Base-by-base conservation (phyloP, 495 filamentous ascomycete genomes). In the Penicillium crystallinum region DNA sequence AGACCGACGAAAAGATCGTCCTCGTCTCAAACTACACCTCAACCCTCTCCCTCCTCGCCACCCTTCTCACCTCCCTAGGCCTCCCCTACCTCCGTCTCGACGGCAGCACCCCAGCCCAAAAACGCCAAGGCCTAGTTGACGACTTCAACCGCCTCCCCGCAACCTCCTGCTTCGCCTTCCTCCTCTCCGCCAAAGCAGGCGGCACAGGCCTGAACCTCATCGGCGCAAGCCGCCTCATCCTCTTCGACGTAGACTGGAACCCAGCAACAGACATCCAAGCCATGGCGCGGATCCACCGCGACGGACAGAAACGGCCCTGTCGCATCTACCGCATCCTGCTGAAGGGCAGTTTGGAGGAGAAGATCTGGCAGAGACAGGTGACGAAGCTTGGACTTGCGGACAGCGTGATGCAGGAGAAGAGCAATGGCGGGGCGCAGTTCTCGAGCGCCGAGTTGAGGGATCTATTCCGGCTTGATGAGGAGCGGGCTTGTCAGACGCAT, bases 211-310 rank as follows among this genome's bases (percentile, higher is more conserved):
- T 92, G 37, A 92, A 92, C 63, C 78, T 92, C 3, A 85, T 89
- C 52, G 88, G 88, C 18, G 88, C 88, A 4, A 87, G 83, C 18
- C 77, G 88, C 10, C 78, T 92, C 0, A 73, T 91, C 7, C 79
- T 92, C 2, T 91, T 90, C 59, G 88, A 92, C 56, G 78, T 88
- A 6, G 88, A 91, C 66, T 92, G 88, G 88, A 92, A 92, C 57
- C 88, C 88, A 1, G 83, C 85, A 7, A 90, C 85, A 2, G 88
- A 92, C 57, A 71, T 85, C 17, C 88, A 92, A 63, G 88, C 88
- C n/a, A 91, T 92, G 88, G 88, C 88, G 2, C 80, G 88, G 4
- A 87, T 92, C 41, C 87, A 91, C 62, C 77, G 88, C 25, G 87
- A 90, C 55, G 88, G 88, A 14, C 88, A 92, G 61, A 88, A 83